phyloP scores from a whole-genome alignment of 116 monocot genomes.

The Cymodocea nodosa region DNA sequence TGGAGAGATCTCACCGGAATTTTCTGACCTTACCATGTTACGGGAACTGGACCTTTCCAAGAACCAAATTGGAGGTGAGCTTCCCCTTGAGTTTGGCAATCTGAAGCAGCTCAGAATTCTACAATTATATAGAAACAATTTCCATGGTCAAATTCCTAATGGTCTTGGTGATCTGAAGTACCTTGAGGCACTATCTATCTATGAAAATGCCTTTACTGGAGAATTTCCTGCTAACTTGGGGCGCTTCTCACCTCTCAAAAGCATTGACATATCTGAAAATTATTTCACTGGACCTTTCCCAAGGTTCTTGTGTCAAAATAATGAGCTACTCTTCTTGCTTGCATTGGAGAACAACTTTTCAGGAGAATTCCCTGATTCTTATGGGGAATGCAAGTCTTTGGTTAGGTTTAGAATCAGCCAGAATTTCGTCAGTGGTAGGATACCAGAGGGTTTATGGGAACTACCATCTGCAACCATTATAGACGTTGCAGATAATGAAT shows the following conservation, averaged over 20 bases:
- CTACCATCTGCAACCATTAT: slow-evolving; percentile 60
- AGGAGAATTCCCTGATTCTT: slow-evolving; percentile 64
- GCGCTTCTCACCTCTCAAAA: slow-evolving; percentile 51
- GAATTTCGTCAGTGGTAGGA: slow-evolving; percentile 43
- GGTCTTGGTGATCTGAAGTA: slow-evolving; percentile 51
- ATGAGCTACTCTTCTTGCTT: slow-evolving; percentile 49
- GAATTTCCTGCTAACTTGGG: slow-evolving; percentile 63
- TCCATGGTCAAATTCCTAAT: slow-evolving; percentile 56
- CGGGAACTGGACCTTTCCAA: slow-evolving; percentile 68
- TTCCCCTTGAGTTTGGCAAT: slow-evolving; percentile 56
- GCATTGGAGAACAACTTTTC: slow-evolving; percentile 77
- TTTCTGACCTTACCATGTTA: slow-evolving; percentile 37
- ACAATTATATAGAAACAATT: slow-evolving; percentile 54
- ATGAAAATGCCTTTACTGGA: slow-evolving; percentile 70
- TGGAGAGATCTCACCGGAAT: slow-evolving; percentile 55
- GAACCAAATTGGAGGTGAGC: slow-evolving; percentile 47
- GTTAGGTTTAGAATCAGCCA: slow-evolving; percentile 65
- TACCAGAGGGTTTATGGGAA: slow-evolving; percentile 60
- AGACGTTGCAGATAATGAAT: slow-evolving; percentile 61
- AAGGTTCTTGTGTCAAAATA: slow-evolving; percentile 63
- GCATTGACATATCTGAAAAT: slow-evolving; percentile 88
- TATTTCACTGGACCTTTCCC: slow-evolving; percentile 76
- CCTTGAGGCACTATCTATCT: slow-evolving; percentile 51
- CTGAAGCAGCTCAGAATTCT: slow-evolving; percentile 54
- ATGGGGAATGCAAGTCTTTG: slow-evolving; percentile 55